Base-by-base conservation (phyloP, 2,329 filamentous ascomycete species). In the Sporothrix brunneoviolacea region DNA sequence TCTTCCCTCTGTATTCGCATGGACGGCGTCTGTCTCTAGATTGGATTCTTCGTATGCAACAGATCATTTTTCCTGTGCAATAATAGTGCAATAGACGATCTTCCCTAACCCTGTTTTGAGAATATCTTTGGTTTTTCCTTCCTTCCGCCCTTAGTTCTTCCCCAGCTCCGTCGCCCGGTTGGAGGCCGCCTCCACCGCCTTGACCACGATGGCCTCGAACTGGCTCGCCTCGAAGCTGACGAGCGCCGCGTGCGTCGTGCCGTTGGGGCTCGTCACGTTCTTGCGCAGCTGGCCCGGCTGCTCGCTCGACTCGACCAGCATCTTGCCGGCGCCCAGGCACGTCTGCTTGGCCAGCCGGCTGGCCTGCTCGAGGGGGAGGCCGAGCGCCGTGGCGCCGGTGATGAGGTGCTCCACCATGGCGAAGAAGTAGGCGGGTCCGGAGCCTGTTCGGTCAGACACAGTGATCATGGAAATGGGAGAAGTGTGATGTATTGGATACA, bases 181-280 rank as follows among this genome's bases (percentile, higher is more conserved):
- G 1, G 67, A 64, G 2, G 73, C 71, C 1, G 73, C 73, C 56
- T 69, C 70, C 43, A 76, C 72, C 0, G 69, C 72, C 53, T 68
- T 69, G 52, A 70, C 64, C 3, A 76, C 72, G 30, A 70, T 67
- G 0, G 64, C 65, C 58, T 68, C 64, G 39, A 75, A 64, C 0
- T 69, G 69, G 0, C 67, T 67, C 24, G 65, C 63, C 56, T 74
- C 71, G 32, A 76, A 75, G 59, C 70, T 74, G 51, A 72, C 63
- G 15, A 76, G 64, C 0, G 72, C 73, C 12, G 73, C 73, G 37
- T 74, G 64, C 0, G 73, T 76, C 3, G 73, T 76, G 27, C 73
- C 73, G 55, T 75, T 75, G 21, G 73, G 73, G 63, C 73, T 76
- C 6, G 73, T 76, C 45, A 76, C 73, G 58, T 76, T 76, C 57